Base-by-base conservation (phyloP, 257 asterid species). In the Ophiorrhiza pumila region DNA sequence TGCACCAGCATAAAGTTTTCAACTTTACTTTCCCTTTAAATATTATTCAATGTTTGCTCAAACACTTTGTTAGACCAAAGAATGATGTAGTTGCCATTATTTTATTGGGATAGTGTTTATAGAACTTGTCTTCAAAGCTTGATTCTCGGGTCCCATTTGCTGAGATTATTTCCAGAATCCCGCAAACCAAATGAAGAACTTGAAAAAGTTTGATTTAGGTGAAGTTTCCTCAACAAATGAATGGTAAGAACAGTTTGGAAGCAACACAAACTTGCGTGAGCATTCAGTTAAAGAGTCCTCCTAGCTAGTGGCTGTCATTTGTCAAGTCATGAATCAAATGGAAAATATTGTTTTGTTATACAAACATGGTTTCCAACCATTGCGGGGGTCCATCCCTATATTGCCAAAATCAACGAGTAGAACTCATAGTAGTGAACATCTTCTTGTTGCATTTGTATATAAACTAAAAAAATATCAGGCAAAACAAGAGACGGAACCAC, bases 281-380 rank as follows among this genome's bases (percentile, higher is more conserved):
- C 45, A 35, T 42, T 74, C 46, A 31, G 68, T 66, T 43, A 27
- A 11, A 23, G 39, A n/a, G n/a, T n/a, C n/a, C n/a, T 42, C 53
- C 35, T 69, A 49, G 71, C 69, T n/a, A n/a, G 70, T 65, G 72
- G 49, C 20, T 20, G 50, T 37, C 64, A 25, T 58, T 49, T 71
- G 68, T 74, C 73, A 71, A 43, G 17, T 71, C 72, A 76, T n/a
- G 46, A 55, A 46, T 41, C 15, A 27, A 59, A 25, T 22, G 49
- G 25, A 41, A 56, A 42, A 5, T 74, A 49, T 71, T 69, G 37
- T 49, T 58, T 68, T 73, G 56, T 47, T 71, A 70, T 61, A 52
- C 17, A 73, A 70, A 66, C 46, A 66, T 79, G 83, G 80, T 27
- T 66, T 62, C 68, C 71, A 71, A 78, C 79, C 80, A 56, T 67